These are phyloP conservation scores for Rubia balearica DNA, from an alignment of 305 asterid species.

Conservation along the genomic window DNA sequence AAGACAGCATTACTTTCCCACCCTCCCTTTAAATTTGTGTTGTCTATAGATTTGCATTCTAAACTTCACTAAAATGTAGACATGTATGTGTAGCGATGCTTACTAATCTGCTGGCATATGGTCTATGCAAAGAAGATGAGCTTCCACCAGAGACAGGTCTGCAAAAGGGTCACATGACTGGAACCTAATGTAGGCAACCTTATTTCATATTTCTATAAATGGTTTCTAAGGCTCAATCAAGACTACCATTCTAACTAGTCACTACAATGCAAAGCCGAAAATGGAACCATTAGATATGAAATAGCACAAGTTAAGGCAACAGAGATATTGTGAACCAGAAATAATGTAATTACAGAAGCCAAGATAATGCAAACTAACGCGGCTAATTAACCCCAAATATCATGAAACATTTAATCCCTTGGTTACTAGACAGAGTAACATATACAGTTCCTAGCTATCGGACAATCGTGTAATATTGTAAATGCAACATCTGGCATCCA, in stretches of 20 bases:
- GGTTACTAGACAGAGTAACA: neutral
- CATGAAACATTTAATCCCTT: neutral
- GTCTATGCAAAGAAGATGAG: no score
- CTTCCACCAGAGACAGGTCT: no score
- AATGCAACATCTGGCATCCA: neutral
- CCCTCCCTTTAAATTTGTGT: no score
- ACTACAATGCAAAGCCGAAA: neutral
- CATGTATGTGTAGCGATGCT: no score
- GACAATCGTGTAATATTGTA: neutral
- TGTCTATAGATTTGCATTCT: no score
- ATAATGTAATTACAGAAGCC: neutral
- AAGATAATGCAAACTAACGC: neutral
- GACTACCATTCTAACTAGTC: neutral
- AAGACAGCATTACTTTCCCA: no score
- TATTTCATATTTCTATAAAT: neutral
- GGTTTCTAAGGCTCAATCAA: neutral
- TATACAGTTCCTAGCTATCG: neutral
- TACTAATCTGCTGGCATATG: no score
- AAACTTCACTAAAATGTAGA: no score
- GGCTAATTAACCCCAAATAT: neutral
- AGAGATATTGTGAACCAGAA: neutral
- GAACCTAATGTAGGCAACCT: neutral
- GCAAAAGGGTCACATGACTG: no score
- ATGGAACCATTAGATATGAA: neutral
- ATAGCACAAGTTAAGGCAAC: neutral